A percentile compares a stretch with the other conserved stretches of the same genome.
These are phyloP conservation scores for Fennellomyces sp. DNA, from an alignment of 371 early-diverging fungal genomes.

Conservation along the genomic window DNA sequence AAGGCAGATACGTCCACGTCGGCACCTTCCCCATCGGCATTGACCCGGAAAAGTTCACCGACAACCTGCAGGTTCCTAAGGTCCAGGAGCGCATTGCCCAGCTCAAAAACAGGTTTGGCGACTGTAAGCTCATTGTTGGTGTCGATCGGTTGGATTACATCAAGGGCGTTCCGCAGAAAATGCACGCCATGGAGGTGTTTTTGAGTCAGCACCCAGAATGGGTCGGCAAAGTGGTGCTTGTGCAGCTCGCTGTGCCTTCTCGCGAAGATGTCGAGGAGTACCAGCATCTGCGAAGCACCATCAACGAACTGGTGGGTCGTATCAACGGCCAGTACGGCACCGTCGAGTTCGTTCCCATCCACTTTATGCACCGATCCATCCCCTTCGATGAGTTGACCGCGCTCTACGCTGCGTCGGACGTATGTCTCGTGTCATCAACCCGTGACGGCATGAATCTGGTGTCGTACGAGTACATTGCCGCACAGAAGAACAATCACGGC, in stretches of 20 bases:
- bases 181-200: conserved; percentile 96
- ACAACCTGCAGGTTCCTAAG: conserved; percentile 71
- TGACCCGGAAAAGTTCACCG: conserved; percentile 93
- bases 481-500: conserved; percentile 93
- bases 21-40: conserved; percentile 99
- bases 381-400: conserved; percentile 95
- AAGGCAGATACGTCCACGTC: conserved; percentile 88
- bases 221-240: conserved; percentile 92
- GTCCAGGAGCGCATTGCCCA: conserved; percentile 78
- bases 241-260: conserved; percentile 99
- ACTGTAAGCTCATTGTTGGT: conserved; percentile 93
- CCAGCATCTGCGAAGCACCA: conserved; percentile 84
- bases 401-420: conserved; percentile 96
- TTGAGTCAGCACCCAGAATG: conserved; percentile 91
- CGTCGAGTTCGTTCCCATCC: conserved; percentile 97
- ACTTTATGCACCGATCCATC: conserved; percentile 97
- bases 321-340: conserved; percentile 95
- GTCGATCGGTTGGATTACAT: conserved; percentile 99
- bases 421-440: conserved; percentile 96
- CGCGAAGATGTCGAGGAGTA: conserved; percentile 98
- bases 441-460: conserved; percentile 99
- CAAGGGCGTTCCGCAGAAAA: conserved; percentile 99
- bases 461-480: conserved; percentile 97
- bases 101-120: conserved; percentile 86
- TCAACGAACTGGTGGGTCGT: conserved; percentile 95